A percentile compares a stretch with the other conserved stretches of the same genome.
phyloP scores from a whole-genome alignment of 2,329 filamentous ascomycete genomes.

The Chaetomium olivaceum region DNA sequence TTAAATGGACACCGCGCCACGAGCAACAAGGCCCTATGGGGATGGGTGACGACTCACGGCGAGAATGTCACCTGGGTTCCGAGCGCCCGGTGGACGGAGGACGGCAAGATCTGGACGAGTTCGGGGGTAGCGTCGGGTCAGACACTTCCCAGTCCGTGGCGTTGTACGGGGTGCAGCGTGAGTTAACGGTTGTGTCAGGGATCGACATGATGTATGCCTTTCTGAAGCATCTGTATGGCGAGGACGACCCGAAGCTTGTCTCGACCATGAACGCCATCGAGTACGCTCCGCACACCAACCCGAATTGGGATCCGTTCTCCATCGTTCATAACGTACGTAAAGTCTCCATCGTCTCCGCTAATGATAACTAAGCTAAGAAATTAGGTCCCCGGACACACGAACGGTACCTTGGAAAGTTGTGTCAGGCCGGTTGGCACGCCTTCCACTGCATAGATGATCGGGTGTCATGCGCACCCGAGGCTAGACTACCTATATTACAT shows the following conservation, averaged over 20 bases:
- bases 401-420: conserved; percentile 8
- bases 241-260: conserved; percentile 28
- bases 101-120: conserved; percentile 57
- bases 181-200: background rate
- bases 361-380: background rate
- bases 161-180: background rate
- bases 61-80: conserved; percentile 49
- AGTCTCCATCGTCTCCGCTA: background rate
- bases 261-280: conserved; percentile 30
- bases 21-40: conserved; percentile 50
- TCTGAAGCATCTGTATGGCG: conserved; percentile 40
- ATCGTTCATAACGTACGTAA: conserved; percentile 29
- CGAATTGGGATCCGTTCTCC: conserved; percentile 34
- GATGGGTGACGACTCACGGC: conserved; percentile 39
- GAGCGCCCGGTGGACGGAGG: conserved; percentile 53
- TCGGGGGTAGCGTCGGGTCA: conserved; percentile 51
- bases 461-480: no score
- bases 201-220: conserved; percentile 44
- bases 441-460: no score
- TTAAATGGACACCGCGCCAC: conserved; percentile 54
- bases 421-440: background rate
- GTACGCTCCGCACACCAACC: conserved; percentile 28
- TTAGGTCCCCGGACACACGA: background rate
- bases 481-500: no score
- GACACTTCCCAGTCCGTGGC: background rate